A percentile compares a stretch with the other conserved stretches of the same genome.
Evolutionary conservation across 345 rosid species (phyloP).

Genomic region (Syzygium oleosum): DNA sequence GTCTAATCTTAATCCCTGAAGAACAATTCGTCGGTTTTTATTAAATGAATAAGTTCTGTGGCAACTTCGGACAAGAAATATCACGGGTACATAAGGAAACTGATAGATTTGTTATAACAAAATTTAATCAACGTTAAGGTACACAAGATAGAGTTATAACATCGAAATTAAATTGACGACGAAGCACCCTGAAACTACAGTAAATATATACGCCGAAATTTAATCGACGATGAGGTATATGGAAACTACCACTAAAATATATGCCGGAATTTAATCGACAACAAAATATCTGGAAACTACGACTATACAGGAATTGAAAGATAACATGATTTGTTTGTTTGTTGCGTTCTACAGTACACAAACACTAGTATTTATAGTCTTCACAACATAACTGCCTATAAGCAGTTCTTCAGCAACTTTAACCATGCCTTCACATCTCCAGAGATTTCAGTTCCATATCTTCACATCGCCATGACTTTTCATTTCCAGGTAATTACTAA

Average conservation of each 20-base stretch:
- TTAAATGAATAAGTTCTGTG: neutral
- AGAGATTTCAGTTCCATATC: neutral
- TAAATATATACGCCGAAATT: neutral
- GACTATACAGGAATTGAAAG: neutral
- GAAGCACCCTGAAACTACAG: too few relatives aligned
- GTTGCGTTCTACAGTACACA: neutral
- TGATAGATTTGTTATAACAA: neutral
- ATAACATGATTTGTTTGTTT: neutral
- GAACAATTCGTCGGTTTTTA: neutral
- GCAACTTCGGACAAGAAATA: neutral
- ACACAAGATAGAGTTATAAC: neutral
- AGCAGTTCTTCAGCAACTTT: neutral
- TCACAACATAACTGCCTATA: too few relatives aligned
- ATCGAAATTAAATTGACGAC: too few relatives aligned
- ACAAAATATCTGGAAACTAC: neutral
- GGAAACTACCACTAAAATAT: neutral
- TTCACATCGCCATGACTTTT: neutral
- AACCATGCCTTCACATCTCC: neutral
- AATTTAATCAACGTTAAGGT: neutral
- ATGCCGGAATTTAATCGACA: accelerated
- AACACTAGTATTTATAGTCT: neutral
- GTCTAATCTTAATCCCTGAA: neutral
- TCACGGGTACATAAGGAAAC: neutral
- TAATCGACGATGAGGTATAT: neutral
- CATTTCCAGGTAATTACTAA: accelerated